Evolutionary conservation across 345 rosid genomes (phyloP), one percentile per base, ranked within the genome.

Genomic region (Toxicodendron radicans): DNA sequence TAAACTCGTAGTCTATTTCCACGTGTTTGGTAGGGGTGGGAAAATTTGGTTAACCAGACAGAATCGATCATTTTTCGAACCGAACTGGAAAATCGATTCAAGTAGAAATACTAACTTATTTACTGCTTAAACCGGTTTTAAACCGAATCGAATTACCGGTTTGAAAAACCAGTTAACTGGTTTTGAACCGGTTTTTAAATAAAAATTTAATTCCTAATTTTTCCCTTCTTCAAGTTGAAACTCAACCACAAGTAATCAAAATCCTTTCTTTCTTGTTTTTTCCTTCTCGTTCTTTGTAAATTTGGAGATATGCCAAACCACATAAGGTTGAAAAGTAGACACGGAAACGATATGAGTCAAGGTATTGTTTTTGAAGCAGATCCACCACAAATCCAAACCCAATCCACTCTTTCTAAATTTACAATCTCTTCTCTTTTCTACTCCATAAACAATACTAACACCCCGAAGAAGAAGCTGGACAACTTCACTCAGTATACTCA

Each of bases 401-500:
- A 79, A 74, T 65, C 85, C 81, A 71, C 82, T 66, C 81, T 80
- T 43, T 77, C 77, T 63, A 86, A 85, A 78, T 71, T 94, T 79
- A 53, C 72, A 57, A 62, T 86, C 61, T 83, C 90, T 61, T 86
- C 92, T 58, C 81, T 87, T 38, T 80, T 87, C 48, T 77, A 79
- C 74, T 78, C 89, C 48, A 74, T 77, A 54, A 74, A 77, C 63
- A 58, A 51, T 24, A 35, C 77, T 64, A 60, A 46, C 69, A 20
- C 46, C 71, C 53, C 84, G 1, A 86, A 73, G 81, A 91, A 88
- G 80, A 89, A 91, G 77, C 79, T 81, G 63, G 78, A 69, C 72
- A 60, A 72, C 64, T 84, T 82, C 65, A 17, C 84, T 4, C 85
- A 82, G 57, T 59, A 86, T 16, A 46, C 85, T 95, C 66, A 81